phyloP scores from a whole-genome alignment of 306 rosid species.

The Quercus mongolica region DNA sequence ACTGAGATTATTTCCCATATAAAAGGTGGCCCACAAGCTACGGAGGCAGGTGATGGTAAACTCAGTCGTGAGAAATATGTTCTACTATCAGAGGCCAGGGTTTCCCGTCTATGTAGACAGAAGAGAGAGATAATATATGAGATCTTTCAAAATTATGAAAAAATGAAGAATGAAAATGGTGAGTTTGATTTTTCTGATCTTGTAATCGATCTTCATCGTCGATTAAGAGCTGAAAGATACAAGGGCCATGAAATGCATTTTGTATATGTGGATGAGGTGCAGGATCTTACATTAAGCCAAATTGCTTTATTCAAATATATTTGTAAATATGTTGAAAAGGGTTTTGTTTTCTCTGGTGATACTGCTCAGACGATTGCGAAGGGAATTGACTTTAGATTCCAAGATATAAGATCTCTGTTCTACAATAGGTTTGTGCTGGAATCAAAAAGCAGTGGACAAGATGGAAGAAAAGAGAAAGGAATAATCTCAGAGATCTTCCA shows the following conservation, averaged over 20 bases:
- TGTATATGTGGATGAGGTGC: constrained; percentile 81
- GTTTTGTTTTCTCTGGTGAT: constrained; percentile 83
- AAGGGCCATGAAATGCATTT: constrained; percentile 51
- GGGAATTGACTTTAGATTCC: constrained; percentile 75
- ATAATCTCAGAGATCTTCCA: constrained; percentile 41
- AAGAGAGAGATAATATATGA: constrained; percentile 54
- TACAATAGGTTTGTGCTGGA: constrained; percentile 53
- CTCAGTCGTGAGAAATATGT: constrained; percentile 51
- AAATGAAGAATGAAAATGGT: constrained; percentile 52
- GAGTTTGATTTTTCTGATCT: constrained; percentile 77
- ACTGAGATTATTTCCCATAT: constrained; percentile 69
- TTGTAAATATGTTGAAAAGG: constrained; percentile 72
- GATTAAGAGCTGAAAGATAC: constrained; percentile 39
- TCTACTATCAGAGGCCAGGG: constrained; percentile 32
- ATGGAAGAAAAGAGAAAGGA: constrained; percentile 40
- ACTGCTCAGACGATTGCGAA: constrained; percentile 78
- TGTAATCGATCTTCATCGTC: constrained; percentile 57
- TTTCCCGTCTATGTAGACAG: constrained; percentile 39
- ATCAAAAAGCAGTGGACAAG: constrained; percentile 18
- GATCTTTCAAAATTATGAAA: constrained; percentile 60
- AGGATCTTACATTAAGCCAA: constrained; percentile 78
- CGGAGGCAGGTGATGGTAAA: constrained; percentile 36
- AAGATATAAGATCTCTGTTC: constrained; percentile 60
- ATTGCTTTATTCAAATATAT: constrained; percentile 64
- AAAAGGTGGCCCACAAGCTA: constrained; percentile 51